Percentiles rank a stretch among this genome's conserved stretches.
These are phyloP conservation scores for Ceratonia siliqua DNA, from an alignment of 306 rosid species.

Conservation along the genomic window DNA sequence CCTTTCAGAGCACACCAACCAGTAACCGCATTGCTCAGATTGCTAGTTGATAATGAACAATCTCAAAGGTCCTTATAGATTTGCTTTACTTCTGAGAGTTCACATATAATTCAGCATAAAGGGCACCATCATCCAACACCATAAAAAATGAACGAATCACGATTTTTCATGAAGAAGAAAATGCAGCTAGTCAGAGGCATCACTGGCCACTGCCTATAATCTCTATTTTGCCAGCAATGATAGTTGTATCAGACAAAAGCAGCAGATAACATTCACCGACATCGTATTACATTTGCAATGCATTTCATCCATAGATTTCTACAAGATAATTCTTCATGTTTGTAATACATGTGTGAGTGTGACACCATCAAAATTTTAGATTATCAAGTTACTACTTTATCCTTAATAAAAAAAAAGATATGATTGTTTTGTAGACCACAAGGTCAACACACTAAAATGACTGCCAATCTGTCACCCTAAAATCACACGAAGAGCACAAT, in stretches of 20 bases:
- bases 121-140: background rate
- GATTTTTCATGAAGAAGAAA: background rate
- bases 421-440: background rate
- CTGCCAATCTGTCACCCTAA: background rate
- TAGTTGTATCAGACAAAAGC: constrained; percentile 1
- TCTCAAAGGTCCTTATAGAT: background rate
- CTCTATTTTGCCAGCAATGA: background rate
- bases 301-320: background rate
- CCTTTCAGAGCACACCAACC: background rate
- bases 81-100: background rate
- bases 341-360: background rate
- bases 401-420: background rate
- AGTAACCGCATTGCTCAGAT: background rate
- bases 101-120: background rate
- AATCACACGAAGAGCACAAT: background rate
- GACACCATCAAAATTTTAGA: background rate
- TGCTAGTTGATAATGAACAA: background rate
- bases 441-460: background rate
- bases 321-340: background rate
- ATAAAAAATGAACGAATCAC: background rate
- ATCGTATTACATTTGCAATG: background rate
- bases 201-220: background rate
- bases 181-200: background rate
- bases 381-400: background rate
- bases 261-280: background rate